These are phyloP conservation scores for Crassisporium funariophilum DNA, from an alignment of 768 basidiomycete genomes.

Conservation along the genomic window DNA sequence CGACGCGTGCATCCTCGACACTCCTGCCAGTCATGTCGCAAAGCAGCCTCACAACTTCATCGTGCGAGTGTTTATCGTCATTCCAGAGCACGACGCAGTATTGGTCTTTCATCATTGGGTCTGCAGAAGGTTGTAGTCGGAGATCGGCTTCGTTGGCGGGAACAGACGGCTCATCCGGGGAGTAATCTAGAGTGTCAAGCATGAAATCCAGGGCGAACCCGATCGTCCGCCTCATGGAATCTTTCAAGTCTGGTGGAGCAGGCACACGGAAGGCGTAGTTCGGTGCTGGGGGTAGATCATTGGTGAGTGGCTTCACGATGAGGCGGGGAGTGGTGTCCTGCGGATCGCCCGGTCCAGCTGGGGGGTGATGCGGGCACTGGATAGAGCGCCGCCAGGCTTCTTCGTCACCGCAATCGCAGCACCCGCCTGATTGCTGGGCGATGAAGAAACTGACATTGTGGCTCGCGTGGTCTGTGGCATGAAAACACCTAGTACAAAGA, in stretches of 20 bases:
- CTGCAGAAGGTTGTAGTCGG: slow-evolving; percentile 71
- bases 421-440: slow-evolving; percentile 87
- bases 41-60: slow-evolving; percentile 79
- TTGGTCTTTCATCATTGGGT: slow-evolving; percentile 78
- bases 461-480: slow-evolving; percentile 78
- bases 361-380: slow-evolving; percentile 76
- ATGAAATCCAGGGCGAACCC: slow-evolving; percentile 82
- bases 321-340: slow-evolving; percentile 44
- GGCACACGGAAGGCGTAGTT: slow-evolving; percentile 58
- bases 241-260: slow-evolving; percentile 66
- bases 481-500: slow-evolving; percentile 88
- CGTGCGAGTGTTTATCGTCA: slow-evolving; percentile 95
- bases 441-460: slow-evolving; percentile 96
- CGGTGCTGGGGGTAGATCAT: slow-evolving; percentile 61
- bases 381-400: slow-evolving; percentile 81
- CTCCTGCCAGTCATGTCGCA: slow-evolving; percentile 56
- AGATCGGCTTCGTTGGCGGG: slow-evolving; percentile 70
- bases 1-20: slow-evolving; percentile 55
- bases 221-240: slow-evolving; percentile 74
- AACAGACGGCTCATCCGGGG: slow-evolving; percentile 75
- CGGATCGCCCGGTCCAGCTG: slow-evolving; percentile 31
- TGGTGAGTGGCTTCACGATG: slow-evolving; percentile 39
- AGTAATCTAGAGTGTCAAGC: slow-evolving; percentile 79
- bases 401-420: slow-evolving; percentile 93
- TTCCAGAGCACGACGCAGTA: slow-evolving; percentile 91